Percentiles rank a stretch among this genome's conserved stretches.
phyloP scores from a whole-genome alignment of 345 rosid genomes.

The Raphanus sativus region DNA sequence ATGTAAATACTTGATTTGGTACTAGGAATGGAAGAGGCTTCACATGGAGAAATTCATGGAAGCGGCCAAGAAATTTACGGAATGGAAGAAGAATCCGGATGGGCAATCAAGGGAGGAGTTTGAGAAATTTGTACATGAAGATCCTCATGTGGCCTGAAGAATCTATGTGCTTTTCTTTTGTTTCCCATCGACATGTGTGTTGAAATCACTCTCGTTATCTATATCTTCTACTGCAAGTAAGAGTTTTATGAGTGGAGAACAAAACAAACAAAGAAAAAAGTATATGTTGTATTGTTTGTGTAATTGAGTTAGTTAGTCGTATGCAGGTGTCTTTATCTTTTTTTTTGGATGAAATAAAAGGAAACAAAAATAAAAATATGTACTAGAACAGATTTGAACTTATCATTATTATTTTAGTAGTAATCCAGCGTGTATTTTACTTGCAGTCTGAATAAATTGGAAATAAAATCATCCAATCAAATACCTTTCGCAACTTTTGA shows the following conservation, averaged over 20 bases:
- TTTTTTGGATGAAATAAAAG: no score
- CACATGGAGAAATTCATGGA: conserved; percentile 67
- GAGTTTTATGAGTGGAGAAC: background rate
- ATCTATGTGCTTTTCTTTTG: background rate
- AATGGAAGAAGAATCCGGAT: conserved; percentile 71
- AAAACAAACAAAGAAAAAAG: background rate
- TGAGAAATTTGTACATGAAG: conserved; percentile 49
- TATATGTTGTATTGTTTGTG: background rate
- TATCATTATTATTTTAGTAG: no score
- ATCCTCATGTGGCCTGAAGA: conserved; percentile 20
- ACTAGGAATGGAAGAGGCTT: conserved; percentile 66
- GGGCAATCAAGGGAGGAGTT: conserved; percentile 60
- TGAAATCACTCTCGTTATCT: background rate
- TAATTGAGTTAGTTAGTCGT: no score
- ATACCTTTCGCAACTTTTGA: background rate
- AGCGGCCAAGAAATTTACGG: conserved; percentile 58
- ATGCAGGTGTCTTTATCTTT: no score
- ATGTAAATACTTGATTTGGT: background rate
- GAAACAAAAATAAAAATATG: no score
- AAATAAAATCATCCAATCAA: background rate
- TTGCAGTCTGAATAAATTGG: background rate
- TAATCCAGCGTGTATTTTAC: no score
- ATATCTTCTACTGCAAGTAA: background rate
- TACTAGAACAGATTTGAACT: no score
- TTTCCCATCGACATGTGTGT: background rate